Conservation (phyloP, 306 rosid species). For the Acacia confusa region DNA sequence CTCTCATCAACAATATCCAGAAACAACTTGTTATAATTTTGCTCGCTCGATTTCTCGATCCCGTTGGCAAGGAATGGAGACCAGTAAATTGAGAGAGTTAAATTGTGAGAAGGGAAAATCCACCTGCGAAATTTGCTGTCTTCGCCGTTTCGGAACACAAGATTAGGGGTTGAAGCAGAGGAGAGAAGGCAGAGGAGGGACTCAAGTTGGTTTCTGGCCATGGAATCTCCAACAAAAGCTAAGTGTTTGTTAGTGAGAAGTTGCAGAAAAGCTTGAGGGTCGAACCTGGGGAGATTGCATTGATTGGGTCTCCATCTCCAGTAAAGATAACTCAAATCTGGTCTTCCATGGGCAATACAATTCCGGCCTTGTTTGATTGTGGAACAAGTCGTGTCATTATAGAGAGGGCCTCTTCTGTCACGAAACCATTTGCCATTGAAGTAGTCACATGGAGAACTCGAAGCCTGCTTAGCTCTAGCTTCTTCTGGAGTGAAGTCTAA, state of each 20-base stretch:
- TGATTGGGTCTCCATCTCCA: slow-evolving; percentile 85
- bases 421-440: slow-evolving; percentile 71
- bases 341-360: slow-evolving; percentile 74
- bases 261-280: slow-evolving; percentile 63
- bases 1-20: slow-evolving; percentile 74
- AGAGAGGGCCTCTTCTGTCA: slow-evolving; percentile 66
- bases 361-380: slow-evolving; percentile 79
- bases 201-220: slow-evolving; percentile 97
- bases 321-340: slow-evolving; percentile 62
- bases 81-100: slow-evolving; percentile 70
- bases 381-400: slow-evolving; percentile 77
- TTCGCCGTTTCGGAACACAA: slow-evolving; percentile 51
- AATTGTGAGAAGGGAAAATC: slow-evolving; percentile 66
- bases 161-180: slow-evolving; percentile 58
- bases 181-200: slow-evolving; percentile 87
- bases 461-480: slow-evolving; percentile 26
- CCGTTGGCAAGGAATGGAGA: slow-evolving; percentile 89
- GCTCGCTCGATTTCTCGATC: slow-evolving; percentile 63
- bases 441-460: slow-evolving; percentile 55
- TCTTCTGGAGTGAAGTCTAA: slow-evolving; percentile 46
- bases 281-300: slow-evolving; percentile 77
- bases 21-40: slow-evolving; percentile 56
- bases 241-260: slow-evolving; percentile 61
- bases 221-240: slow-evolving; percentile 91
- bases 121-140: slow-evolving; percentile 75